Conservation (phyloP, 345 rosid genomes). For the Linum trigynum region DNA sequence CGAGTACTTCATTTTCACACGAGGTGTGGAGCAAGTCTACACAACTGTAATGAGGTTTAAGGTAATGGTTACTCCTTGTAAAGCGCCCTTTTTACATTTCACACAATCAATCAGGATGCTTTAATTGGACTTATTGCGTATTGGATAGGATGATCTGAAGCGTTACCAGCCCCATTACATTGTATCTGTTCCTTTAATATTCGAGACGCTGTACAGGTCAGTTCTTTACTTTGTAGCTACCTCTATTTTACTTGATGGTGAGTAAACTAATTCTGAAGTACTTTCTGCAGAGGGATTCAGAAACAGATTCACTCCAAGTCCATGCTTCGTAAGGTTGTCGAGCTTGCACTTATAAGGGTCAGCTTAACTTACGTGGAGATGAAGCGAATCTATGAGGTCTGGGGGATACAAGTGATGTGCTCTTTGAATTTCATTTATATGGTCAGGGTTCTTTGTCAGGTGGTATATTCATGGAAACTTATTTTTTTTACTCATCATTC, state of each 20-base stretch:
- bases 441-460: background rate
- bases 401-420: slow-evolving; percentile 10
- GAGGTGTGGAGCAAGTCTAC: slow-evolving; percentile 76
- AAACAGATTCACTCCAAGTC: slow-evolving; percentile 74
- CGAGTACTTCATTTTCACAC: slow-evolving; percentile 69
- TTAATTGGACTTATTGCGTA: slow-evolving; percentile 9
- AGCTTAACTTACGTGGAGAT: slow-evolving; percentile 62
- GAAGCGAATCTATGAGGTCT: slow-evolving; percentile 70
- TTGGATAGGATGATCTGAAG: slow-evolving; percentile 65
- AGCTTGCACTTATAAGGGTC: slow-evolving; percentile 47
- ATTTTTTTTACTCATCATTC: background rate
- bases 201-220: slow-evolving; percentile 84
- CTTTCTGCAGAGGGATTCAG: slow-evolving; percentile 62
- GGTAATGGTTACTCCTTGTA: slow-evolving; percentile 28
- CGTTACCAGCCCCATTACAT: slow-evolving; percentile 74
- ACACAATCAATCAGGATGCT: background rate
- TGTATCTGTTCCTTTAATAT: slow-evolving; percentile 86
- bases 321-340: slow-evolving; percentile 50
- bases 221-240: slow-evolving; percentile 4
- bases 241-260: background rate
- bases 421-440: background rate
- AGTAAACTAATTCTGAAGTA: too few species aligned
- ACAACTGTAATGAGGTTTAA: slow-evolving; percentile 61
- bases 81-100: background rate
- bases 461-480: background rate